Conservation (phyloP, 2,329 filamentous ascomycete genomes). For the Penicillium sp. region DNA sequence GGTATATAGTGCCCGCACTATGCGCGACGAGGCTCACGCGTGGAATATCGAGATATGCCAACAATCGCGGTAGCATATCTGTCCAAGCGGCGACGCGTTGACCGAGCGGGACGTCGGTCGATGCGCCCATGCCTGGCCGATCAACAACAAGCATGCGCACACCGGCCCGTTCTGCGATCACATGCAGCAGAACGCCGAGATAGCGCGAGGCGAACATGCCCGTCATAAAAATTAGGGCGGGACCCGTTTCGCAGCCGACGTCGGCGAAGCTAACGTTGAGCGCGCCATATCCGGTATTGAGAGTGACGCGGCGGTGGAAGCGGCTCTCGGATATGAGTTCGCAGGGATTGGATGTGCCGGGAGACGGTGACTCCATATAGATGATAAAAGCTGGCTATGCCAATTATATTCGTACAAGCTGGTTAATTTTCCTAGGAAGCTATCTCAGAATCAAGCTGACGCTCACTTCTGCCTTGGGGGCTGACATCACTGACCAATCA, state of each 20-base stretch:
- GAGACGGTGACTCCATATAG: no score
- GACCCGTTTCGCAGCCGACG: constrained; percentile 13
- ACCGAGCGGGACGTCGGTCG: constrained; percentile 39
- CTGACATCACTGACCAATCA: no score
- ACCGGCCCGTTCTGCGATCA: constrained; percentile 21
- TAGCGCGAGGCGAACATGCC: constrained; percentile 32
- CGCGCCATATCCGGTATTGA: constrained; percentile 15
- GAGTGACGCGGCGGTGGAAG: constrained; percentile 25
- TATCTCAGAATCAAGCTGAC: no score
- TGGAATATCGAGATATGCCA: constrained; percentile 33
- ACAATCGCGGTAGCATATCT: constrained; percentile 42
- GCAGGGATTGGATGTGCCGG: no score
- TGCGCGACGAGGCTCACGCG: constrained; percentile 42
- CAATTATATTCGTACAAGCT: no score
- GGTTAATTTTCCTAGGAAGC: no score
- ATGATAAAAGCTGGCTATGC: no score
- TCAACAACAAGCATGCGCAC: constrained; percentile 29
- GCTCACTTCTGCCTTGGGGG: no score
- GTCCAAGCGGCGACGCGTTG: constrained; percentile 42
- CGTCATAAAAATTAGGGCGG: constrained; percentile 23
- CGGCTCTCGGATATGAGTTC: constrained; percentile 14
- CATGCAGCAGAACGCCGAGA: constrained; percentile 20
- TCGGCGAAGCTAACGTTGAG: constrained; percentile 26
- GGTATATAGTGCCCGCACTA: constrained; percentile 45
- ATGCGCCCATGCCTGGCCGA: constrained; percentile 37